A percentile compares a stretch with the other conserved stretches of the same genome.
Conservation (phyloP, 2,329 filamentous ascomycete genomes). For the Zelopaecilomyces penicillatus region DNA sequence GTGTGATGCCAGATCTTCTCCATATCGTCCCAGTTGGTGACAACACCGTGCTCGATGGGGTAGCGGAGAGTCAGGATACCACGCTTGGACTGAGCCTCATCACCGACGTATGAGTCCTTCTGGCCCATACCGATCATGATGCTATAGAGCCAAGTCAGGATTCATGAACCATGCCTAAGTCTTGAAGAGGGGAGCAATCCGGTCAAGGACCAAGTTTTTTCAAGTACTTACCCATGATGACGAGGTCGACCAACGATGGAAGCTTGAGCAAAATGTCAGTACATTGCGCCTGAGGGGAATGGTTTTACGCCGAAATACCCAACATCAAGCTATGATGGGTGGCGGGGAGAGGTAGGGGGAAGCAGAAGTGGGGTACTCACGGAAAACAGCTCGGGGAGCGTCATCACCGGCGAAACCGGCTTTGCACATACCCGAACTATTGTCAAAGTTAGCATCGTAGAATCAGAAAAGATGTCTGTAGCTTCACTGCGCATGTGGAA, state of each 20-base stretch:
- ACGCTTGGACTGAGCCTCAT: slow-evolving; percentile 99
- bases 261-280: slow-evolving; percentile 49
- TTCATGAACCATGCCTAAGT: background rate
- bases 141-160: slow-evolving; percentile 41
- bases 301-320: slow-evolving; percentile 5
- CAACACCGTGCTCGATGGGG: slow-evolving; percentile 99
- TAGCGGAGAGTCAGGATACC: slow-evolving; percentile 99
- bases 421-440: slow-evolving; percentile 99
- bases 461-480: too few relatives aligned
- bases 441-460: slow-evolving; percentile 29
- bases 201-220: too few relatives aligned
- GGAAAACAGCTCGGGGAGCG: slow-evolving; percentile 99
- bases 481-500: too few relatives aligned
- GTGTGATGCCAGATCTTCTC: slow-evolving; percentile 99
- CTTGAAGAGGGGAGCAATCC: background rate
- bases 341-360: slow-evolving; percentile 6
- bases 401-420: slow-evolving; percentile 99
- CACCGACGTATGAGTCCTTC: slow-evolving; percentile 99
- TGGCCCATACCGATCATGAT: slow-evolving; percentile 99
- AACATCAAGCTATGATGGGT: slow-evolving; percentile 1
- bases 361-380: slow-evolving; percentile 58
- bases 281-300: slow-evolving; percentile 8
- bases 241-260: slow-evolving; percentile 99
- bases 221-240: slow-evolving; percentile 87
- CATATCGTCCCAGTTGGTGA: slow-evolving; percentile 99